Conservation (phyloP, 352 stramenopile species). For the Globisporangium spinosum region DNA sequence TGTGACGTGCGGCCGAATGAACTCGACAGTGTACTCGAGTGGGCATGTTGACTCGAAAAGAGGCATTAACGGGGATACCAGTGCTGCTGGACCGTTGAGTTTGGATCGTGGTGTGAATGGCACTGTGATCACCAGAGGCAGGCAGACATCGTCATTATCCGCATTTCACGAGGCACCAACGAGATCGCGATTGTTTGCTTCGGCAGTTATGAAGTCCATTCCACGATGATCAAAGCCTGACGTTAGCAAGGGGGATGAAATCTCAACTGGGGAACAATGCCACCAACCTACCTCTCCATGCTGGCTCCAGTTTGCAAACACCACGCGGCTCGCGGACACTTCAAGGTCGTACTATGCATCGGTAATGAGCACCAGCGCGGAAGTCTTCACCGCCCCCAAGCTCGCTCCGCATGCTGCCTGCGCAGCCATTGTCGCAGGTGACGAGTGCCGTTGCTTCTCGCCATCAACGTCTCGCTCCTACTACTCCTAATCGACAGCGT, state of each 20-base stretch:
- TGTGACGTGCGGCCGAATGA: constrained; percentile 25
- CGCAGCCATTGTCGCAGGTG: constrained; percentile 9
- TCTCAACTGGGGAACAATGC: not conserved
- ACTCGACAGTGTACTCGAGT: constrained; percentile 35
- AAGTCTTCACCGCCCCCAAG: constrained; percentile 6
- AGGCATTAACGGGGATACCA: constrained; percentile 19
- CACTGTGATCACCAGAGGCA: constrained; percentile 49
- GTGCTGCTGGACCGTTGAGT: constrained; percentile 15
- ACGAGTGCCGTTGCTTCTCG: not conserved
- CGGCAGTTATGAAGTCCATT: not conserved
- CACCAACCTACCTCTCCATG: constrained; percentile 12
- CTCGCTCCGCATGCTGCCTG: not conserved
- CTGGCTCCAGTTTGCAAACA: constrained; percentile 22
- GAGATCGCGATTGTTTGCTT: constrained; percentile 12
- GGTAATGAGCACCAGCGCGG: constrained; percentile 31
- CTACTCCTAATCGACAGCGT: not conserved
- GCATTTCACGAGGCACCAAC: constrained; percentile 4
- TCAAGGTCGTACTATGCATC: constrained; percentile 32
- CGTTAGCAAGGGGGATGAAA: not conserved
- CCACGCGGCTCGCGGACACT: constrained; percentile 15
- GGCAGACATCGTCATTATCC: not conserved
- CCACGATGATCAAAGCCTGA: not conserved
- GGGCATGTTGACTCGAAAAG: constrained; percentile 23
- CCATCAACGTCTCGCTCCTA: not conserved
- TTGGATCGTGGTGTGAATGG: constrained; percentile 50